phyloP scores from a whole-genome alignment of 768 basidiomycete genomes.

The Pseudohyphozyma bogoriensis region DNA sequence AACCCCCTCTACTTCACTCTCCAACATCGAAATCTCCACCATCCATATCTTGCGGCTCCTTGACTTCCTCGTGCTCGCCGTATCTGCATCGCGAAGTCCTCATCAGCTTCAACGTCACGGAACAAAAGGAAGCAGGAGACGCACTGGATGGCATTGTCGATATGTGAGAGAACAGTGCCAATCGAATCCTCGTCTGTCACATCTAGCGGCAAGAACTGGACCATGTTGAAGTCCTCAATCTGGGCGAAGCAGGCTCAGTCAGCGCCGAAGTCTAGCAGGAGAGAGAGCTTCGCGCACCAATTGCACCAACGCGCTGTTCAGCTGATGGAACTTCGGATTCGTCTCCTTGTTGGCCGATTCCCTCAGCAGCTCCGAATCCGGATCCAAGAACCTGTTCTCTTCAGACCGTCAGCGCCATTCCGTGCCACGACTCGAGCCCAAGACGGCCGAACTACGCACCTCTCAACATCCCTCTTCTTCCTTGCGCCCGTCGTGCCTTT shows the following conservation, averaged over 20 bases:
- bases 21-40: constrained; percentile 8
- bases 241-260: too few relatives aligned
- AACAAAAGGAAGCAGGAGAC: constrained; percentile 35
- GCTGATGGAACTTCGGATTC: constrained; percentile 76
- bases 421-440: not conserved
- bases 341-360: constrained; percentile 43
- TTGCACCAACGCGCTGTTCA: constrained; percentile 91
- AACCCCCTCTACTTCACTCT: not conserved
- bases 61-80: constrained; percentile 68
- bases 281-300: constrained; percentile 57
- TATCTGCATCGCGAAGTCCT: not conserved
- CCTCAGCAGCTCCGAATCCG: constrained; percentile 76
- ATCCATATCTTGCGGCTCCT: constrained; percentile 40
- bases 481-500: constrained; percentile 28
- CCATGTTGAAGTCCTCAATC: constrained; percentile 98
- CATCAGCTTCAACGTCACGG: not conserved
- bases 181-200: constrained; percentile 80
- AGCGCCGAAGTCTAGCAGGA: constrained; percentile 10
- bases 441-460: constrained; percentile 43
- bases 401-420: not conserved
- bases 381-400: constrained; percentile 70
- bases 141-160: constrained; percentile 97
- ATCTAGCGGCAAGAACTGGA: constrained; percentile 91
- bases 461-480: constrained; percentile 66
- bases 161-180: constrained; percentile 81